phyloP scores from a whole-genome alignment of 2,329 filamentous ascomycete species.

The Exophiala viscosa region DNA sequence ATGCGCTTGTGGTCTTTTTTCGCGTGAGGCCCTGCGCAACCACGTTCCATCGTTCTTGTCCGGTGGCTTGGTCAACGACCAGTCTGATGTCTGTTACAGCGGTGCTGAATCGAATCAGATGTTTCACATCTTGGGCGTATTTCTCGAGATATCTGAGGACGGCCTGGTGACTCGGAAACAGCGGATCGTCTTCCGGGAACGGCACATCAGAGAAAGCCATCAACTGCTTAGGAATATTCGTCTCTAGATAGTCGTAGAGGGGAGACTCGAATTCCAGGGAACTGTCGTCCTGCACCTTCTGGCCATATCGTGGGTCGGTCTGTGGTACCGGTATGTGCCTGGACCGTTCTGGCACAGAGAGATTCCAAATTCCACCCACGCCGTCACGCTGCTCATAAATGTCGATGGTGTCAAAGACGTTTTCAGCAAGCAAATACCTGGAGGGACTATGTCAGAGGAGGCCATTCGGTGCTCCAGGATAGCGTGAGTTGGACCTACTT shows the following conservation, averaged over 20 bases:
- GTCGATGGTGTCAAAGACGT: conserved; percentile 64
- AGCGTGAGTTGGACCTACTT: conserved; percentile 46
- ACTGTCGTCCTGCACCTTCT: conserved; percentile 35
- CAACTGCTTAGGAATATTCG: conserved; percentile 76
- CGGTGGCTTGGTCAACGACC: background rate
- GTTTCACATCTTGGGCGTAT: conserved; percentile 66
- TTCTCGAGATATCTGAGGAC: conserved; percentile 70
- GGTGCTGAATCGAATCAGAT: conserved; percentile 63
- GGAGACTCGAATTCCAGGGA: conserved; percentile 71
- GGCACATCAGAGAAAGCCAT: conserved; percentile 74
- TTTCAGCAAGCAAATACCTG: conserved; percentile 69
- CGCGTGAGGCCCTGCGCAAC: conserved; percentile 51
- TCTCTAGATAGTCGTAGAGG: conserved; percentile 76
- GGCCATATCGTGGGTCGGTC: conserved; percentile 57
- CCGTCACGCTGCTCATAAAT: conserved; percentile 77
- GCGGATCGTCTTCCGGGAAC: conserved; percentile 61
- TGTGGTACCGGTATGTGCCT: conserved; percentile 64
- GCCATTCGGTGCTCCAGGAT: background rate
- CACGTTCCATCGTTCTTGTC: conserved; percentile 45
- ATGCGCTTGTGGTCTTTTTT: conserved; percentile 38
- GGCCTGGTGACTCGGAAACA: conserved; percentile 69
- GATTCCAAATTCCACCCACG: conserved; percentile 84
- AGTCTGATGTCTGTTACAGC: conserved; percentile 12
- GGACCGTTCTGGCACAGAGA: conserved; percentile 41
- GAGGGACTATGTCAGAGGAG: background rate